Conservation (phyloP, 139 green algal genomes). For the Chlamydomonas incerta region DNA sequence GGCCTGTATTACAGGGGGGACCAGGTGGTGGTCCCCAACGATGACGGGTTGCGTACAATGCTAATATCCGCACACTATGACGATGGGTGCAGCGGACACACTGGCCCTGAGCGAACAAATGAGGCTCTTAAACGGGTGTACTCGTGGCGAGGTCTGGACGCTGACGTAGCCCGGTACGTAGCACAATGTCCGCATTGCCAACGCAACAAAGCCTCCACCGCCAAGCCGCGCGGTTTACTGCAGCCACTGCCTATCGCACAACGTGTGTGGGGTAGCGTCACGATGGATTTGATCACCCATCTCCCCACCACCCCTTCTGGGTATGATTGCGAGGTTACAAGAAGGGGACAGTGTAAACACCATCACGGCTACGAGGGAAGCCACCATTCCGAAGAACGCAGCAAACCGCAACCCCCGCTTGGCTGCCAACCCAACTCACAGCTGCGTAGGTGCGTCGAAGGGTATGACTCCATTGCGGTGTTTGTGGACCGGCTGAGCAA, state of each 20-base stretch:
- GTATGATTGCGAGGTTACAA: too few relatives aligned
- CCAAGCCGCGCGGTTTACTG: background rate
- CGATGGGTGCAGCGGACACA: background rate
- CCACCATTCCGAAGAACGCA: too few relatives aligned
- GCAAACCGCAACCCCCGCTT: too few relatives aligned
- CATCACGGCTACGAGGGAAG: too few relatives aligned
- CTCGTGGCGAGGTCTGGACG: background rate
- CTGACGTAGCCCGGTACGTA: background rate
- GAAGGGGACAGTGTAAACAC: too few relatives aligned
- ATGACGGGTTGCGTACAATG: background rate
- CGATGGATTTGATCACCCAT: constrained; percentile 25
- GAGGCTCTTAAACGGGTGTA: background rate
- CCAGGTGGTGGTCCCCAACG: background rate
- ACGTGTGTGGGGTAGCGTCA: background rate
- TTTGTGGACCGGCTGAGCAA: constrained; percentile 61
- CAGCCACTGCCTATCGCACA: background rate
- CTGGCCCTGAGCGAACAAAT: background rate
- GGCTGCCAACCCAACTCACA: too few relatives aligned
- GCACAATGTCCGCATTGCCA: background rate
- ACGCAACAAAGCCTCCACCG: background rate
- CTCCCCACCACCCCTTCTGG: constrained; percentile 37
- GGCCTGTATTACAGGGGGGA: constrained; percentile 52
- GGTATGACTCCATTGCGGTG: constrained; percentile 48
- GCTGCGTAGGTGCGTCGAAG: too few relatives aligned
- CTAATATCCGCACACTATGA: background rate